Conservation (phyloP, 257 asterid genomes). For the Vinca minor region DNA sequence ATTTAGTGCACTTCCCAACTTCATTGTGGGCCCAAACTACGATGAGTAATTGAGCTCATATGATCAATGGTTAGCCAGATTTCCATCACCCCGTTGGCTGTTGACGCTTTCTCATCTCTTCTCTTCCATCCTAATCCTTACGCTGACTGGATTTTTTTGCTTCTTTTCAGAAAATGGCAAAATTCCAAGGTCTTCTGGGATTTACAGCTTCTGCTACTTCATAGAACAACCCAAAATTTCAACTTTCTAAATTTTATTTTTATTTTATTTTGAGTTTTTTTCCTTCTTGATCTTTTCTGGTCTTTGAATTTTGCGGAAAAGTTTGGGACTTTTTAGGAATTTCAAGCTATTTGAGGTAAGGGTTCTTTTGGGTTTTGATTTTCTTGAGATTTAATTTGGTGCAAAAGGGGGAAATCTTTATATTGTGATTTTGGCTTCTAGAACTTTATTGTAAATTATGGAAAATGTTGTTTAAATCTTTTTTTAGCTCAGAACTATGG, state of each 20-base stretch:
- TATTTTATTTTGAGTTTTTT: conserved; percentile 9
- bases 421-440: conserved; percentile 1
- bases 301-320: conserved; percentile 17
- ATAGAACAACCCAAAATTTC: conserved; percentile 2
- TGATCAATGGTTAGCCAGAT: no score
- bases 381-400: conserved; percentile 7
- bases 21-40: no score
- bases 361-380: conserved; percentile 10
- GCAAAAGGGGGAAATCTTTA: not conserved
- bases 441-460: no score
- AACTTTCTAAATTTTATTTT: not conserved
- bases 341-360: conserved; percentile 20
- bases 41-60: no score
- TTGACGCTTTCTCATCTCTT: conserved; percentile 14
- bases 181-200: conserved; percentile 16
- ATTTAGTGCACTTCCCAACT: no score
- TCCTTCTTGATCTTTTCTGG: not conserved
- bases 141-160: conserved; percentile 13
- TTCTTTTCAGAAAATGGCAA: conserved; percentile 7
- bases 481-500: no score
- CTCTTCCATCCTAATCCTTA: conserved; percentile 1
- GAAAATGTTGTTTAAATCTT: no score
- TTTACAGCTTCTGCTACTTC: not conserved
- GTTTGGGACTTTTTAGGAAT: conserved; percentile 19
- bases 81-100: conserved; percentile 21